Conservation (phyloP, 202 grass and related monocot genomes). For the Bolboschoenoplectus hybrid region DNA sequence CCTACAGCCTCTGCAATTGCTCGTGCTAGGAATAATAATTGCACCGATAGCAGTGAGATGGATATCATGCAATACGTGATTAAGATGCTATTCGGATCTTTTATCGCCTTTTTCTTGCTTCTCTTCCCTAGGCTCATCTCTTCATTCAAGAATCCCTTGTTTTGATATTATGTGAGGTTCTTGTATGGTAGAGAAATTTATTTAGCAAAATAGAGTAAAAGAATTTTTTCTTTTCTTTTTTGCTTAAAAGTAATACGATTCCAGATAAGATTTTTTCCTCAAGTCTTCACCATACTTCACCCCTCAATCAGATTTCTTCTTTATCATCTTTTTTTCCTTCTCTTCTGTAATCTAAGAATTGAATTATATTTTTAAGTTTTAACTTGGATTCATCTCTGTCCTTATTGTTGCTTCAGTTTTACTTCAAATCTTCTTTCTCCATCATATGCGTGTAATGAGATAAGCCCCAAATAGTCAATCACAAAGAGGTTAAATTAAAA, state of each 20-base stretch:
- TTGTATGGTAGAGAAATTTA: constrained; percentile 2
- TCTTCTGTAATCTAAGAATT: background rate
- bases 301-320: background rate
- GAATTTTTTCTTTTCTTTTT: background rate
- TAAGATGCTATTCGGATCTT: constrained; percentile 82
- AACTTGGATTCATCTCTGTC: background rate
- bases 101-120: constrained; percentile 73
- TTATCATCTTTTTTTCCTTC: background rate
- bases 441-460: background rate
- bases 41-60: constrained; percentile 23
- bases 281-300: background rate
- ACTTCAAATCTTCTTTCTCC: background rate
- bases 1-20: constrained; percentile 55
- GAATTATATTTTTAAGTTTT: background rate
- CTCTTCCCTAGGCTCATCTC: constrained; percentile 71
- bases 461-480: background rate
- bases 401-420: constrained; percentile 7
- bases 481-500: background rate
- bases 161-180: constrained; percentile 38
- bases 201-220: constrained; percentile 18
- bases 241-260: background rate
- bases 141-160: constrained; percentile 54
- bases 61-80: constrained; percentile 57
- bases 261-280: background rate
- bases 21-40: constrained; percentile 38